Evolutionary conservation across 768 basidiomycete species (phyloP).

Genomic region (Hemileccinum impolitum): DNA sequence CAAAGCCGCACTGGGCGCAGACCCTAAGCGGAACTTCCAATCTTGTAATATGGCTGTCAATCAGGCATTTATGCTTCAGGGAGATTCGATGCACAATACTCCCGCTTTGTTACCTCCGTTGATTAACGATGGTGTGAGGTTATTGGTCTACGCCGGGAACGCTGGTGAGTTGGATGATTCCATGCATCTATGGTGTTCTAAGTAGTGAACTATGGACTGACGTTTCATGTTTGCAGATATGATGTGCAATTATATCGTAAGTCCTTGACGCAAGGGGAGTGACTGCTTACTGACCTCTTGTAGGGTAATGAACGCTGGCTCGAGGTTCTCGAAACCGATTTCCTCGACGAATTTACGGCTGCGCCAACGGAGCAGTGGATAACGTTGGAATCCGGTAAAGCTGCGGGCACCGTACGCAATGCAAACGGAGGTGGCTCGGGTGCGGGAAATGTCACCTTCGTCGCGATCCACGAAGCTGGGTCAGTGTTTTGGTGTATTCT

Average conservation of each 20-base stretch:
- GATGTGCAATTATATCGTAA: constrained; percentile 83
- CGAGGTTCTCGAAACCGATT: constrained; percentile 55
- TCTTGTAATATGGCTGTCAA: constrained; percentile 82
- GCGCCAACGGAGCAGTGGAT: constrained; percentile 55
- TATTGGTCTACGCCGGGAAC: constrained; percentile 89
- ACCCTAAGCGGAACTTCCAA: constrained; percentile 54
- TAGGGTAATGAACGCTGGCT: constrained; percentile 82
- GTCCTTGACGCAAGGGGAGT: constrained; percentile 10
- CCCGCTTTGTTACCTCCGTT: constrained; percentile 76
- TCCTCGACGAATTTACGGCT: constrained; percentile 56
- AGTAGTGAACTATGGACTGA: constrained; percentile 9
- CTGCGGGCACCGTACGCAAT: constrained; percentile 65
- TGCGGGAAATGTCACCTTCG: constrained; percentile 85
- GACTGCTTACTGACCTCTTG: background rate
- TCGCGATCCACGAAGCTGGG: constrained; percentile 77
- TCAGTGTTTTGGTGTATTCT: constrained; percentile 34
- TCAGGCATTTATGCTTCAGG: constrained; percentile 74
- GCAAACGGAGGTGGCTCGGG: constrained; percentile 61
- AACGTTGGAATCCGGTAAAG: constrained; percentile 46
- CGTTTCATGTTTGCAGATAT: constrained; percentile 47
- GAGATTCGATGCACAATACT: constrained; percentile 84
- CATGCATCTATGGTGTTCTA: background rate
- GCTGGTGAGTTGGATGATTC: constrained; percentile 48
- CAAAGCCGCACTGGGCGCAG: constrained; percentile 78
- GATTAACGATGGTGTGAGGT: constrained; percentile 74